Evolutionary conservation across 129 eudicot genomes (phyloP).

Genomic region (Solidago caesia): DNA sequence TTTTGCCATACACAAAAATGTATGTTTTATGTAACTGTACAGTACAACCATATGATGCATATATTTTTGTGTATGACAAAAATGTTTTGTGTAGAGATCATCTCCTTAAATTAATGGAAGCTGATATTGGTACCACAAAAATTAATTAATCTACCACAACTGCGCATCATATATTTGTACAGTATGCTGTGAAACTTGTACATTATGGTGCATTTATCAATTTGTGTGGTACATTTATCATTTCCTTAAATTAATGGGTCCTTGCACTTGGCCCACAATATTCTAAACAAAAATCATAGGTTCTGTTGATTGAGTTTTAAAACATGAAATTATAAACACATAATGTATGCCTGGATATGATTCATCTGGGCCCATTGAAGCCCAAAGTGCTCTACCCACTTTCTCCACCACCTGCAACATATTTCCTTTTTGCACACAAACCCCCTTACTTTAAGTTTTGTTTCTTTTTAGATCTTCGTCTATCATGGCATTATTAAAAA

Average conservation of each 20-base stretch:
- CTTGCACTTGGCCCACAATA: slow-evolving; percentile 13
- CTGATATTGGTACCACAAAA: no score
- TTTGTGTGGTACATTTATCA: no score
- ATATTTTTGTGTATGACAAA: no score
- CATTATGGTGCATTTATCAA: no score
- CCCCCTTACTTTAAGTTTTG: slow-evolving; percentile 21
- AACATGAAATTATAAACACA: slow-evolving; percentile 25
- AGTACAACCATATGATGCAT: no score
- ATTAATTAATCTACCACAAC: no score
- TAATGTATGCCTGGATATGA: slow-evolving; percentile 48
- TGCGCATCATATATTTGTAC: no score
- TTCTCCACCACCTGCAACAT: slow-evolving; percentile 38
- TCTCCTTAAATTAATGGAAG: neutral
- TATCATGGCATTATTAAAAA: slow-evolving; percentile 25
- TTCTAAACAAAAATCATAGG: slow-evolving; percentile 17
- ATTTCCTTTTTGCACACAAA: slow-evolving; percentile 30
- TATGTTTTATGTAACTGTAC: no score
- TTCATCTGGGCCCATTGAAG: slow-evolving; percentile 56
- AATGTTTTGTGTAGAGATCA: no score
- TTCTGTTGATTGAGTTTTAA: slow-evolving; percentile 19
- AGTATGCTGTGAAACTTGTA: no score
- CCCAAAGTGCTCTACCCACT: slow-evolving; percentile 56
- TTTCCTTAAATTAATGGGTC: slow-evolving; percentile 2
- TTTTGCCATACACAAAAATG: no score
- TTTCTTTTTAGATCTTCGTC: slow-evolving; percentile 14